Evolutionary conservation across 352 stramenopile genomes (phyloP).

Genomic region (Stephanocyclus meneghinianus): DNA sequence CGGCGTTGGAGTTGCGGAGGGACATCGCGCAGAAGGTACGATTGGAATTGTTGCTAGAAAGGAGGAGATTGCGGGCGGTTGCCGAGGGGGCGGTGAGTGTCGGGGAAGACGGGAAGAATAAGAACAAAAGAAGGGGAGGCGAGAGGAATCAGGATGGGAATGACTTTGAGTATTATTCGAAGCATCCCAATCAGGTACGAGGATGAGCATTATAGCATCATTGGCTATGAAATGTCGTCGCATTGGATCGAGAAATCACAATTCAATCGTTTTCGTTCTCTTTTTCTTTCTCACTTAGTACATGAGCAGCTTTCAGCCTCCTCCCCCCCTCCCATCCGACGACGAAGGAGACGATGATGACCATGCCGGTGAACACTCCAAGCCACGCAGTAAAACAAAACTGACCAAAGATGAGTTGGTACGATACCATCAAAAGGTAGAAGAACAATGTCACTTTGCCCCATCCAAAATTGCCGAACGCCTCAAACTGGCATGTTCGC

Average conservation of each 20-base stretch:
- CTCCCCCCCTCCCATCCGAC: slow-evolving; percentile 24
- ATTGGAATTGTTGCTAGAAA: slow-evolving; percentile 37
- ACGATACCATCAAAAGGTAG: slow-evolving; percentile 21
- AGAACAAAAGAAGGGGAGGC: slow-evolving; percentile 2
- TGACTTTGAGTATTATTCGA: slow-evolving; percentile 42
- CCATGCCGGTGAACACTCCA: not conserved
- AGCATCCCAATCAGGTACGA: slow-evolving; percentile 37
- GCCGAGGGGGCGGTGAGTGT: not conserved
- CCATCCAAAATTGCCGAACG: slow-evolving; percentile 49
- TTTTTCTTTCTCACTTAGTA: slow-evolving; percentile 13
- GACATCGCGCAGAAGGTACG: slow-evolving; percentile 27
- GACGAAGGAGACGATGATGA: slow-evolving; percentile 26
- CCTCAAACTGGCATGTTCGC: slow-evolving; percentile 31
- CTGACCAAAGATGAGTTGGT: slow-evolving; percentile 27
- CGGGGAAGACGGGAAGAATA: not conserved
- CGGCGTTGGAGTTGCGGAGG: slow-evolving; percentile 28
- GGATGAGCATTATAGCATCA: not conserved
- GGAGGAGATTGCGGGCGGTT: not conserved
- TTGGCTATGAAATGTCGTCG: not conserved
- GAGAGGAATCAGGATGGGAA: slow-evolving; percentile 21
- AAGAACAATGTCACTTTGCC: slow-evolving; percentile 30
- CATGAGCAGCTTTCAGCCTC: slow-evolving; percentile 33
- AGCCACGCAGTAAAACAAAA: slow-evolving; percentile 22
- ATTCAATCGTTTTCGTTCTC: not conserved
- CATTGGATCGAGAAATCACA: too few relatives aligned